Base-by-base conservation (phyloP, 75 land plant species). In the Picea glauca region DNA sequence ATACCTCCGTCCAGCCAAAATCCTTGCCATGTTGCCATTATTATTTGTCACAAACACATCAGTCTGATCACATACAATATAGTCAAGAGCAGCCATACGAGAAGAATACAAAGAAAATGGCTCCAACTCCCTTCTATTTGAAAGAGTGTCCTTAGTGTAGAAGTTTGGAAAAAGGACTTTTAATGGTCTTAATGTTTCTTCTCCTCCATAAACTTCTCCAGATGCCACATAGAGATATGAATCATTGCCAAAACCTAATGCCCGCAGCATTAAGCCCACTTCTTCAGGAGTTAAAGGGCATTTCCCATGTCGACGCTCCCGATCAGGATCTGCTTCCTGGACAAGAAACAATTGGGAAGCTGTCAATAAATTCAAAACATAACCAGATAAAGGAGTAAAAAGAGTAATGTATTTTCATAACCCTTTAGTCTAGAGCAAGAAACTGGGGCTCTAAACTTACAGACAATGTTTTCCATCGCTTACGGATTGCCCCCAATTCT, bases 21-120 rank as follows among this genome's bases (percentile, higher is more conserved):
- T 88, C 78, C 91, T 92, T 13, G 99, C 99, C 99, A 98, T 98
- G 79, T 98, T 98, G 32, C 99, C 99, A 83, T 98, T 98, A 79
- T 98, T 98, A 74, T 98, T 98, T 18, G 99, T 88, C 75, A 93
- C 94, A 84, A 98, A 98, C 1, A 93, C 99, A 84, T 95, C 89
- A 82, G 98, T 98, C 74, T 95, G 91, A 78, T 96, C 96, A 76
- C 90, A 93, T 17, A 95, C 99, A 72, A 98, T 88, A 83, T 91
- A 98, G 83, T 98, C 99, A 75, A 98, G 84, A 14, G 99, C 99
- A 72, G 99, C 99, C 90, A 98, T 88, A 0, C 94, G 93, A 14
- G 99, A 95, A 43, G 99, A 98, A 79, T 80, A 93, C n/a, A 81
- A 80, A 76, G 87, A 83, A 78, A 98, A 89, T 35, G 93, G 88